A percentile compares a stretch with the other conserved stretches of the same genome.
phyloP scores from a whole-genome alignment of 2,329 filamentous ascomycete species.

The Aspergillus fischeri region DNA sequence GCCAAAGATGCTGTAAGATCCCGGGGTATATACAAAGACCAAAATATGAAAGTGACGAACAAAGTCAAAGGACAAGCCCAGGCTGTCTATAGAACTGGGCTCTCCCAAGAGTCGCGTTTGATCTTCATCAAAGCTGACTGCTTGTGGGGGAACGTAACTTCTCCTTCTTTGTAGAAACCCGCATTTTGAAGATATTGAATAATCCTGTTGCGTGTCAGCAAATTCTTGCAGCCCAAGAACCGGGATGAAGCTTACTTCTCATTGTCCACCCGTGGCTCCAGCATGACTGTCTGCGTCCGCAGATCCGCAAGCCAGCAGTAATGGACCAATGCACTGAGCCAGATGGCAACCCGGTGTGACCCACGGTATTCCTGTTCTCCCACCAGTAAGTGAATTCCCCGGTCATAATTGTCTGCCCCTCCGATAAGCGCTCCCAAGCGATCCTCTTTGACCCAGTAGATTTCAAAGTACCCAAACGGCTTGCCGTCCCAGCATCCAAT shows the following conservation, averaged over 20 bases:
- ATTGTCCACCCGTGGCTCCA: conserved; percentile 93
- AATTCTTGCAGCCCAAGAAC: neutral
- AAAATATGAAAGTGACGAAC: neutral
- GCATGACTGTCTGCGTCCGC: conserved; percentile 74
- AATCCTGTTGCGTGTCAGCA: conserved; percentile 47
- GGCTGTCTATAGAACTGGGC: conserved; percentile 53
- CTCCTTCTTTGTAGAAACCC: conserved; percentile 82
- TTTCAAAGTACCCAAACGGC: conserved; percentile 94
- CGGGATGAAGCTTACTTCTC: conserved; percentile 59
- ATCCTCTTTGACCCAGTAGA: conserved; percentile 98
- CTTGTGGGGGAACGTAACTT: conserved; percentile 87
- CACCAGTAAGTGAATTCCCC: conserved; percentile 82
- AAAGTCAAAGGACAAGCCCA: neutral
- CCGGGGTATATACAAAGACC: neutral
- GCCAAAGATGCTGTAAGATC: neutral
- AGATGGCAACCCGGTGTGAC: conserved; percentile 67
- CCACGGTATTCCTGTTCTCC: conserved; percentile 91
- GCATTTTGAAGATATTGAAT: conserved; percentile 65
- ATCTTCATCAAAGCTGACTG: conserved; percentile 83
- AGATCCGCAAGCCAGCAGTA: conserved; percentile 74
- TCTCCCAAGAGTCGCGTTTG: conserved; percentile 73
- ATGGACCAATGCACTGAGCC: conserved; percentile 84
- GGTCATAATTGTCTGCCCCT: conserved; percentile 71
- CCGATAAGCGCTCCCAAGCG: conserved; percentile 65
- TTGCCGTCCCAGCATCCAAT: conserved; percentile 93